Evolutionary conservation across 148 eudicot genomes (phyloP), one percentile per base, ranked within the genome.

Genomic region (Rhododendron mucronatum): DNA sequence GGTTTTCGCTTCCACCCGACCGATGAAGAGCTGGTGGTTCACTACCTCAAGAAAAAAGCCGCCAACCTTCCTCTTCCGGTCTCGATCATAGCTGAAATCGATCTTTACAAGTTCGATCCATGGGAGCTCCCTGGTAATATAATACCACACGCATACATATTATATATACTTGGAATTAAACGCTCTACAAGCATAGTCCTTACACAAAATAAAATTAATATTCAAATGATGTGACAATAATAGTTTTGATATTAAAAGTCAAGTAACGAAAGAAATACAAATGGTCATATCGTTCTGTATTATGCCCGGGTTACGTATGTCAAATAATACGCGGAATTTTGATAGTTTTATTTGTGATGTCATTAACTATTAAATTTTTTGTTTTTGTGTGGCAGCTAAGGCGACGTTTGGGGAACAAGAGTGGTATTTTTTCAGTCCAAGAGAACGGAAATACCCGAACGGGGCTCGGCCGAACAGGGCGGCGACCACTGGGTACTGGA

Each of bases 401-500:
- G 95, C 95, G 1, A 80, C 89, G 65, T 92, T 93, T 84, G 95
- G 94, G 10, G 95, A 93, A 69, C 92, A 92, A 21, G 95, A 93
- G 78, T 93, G 95, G 94, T 93, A 93, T 81, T 93, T 92, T 80
- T 92, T 93, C 59, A 93, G 93, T 45, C 95, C 95, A 23, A 82
- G 95, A 86, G 94, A 92, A 30, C 39, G 94, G 41, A 92, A 92
- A 87, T 93, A 93, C 83, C 95, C 95, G 10, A 93, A 93, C 86
- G 95, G 95, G 12, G 95, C 94, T 0, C 63, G 95, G 65, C 94
- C 95, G 1, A 93, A 93, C 86, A 83, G 95, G 55, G 95, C 95
- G 5, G 95, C 95, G n/a, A 92, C 94, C 13, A 92, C 94, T 0
- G 95, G 95, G 48, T 93, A 93, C 51, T 93, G 95, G 95, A 93